Evolutionary conservation across 2,329 filamentous ascomycete species (phyloP), one percentile per base, ranked within the genome.

Genomic region (Claviceps capensis): DNA sequence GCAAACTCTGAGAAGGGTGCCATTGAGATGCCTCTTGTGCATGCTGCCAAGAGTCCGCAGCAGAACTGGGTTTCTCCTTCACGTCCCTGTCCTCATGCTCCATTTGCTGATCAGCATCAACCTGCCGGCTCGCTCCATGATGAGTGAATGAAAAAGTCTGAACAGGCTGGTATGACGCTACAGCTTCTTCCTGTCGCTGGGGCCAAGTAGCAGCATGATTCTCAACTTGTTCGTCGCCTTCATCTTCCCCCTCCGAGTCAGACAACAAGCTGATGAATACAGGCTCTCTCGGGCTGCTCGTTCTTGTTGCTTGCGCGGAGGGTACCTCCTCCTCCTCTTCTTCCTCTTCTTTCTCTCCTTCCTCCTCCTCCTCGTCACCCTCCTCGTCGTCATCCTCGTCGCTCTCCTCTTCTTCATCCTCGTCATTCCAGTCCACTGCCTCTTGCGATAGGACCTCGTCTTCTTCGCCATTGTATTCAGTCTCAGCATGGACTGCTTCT

Each of bases 231-330:
- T 51, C 11, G 5, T 26, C 40, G 19, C 26, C 34, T 48, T 23
- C 17, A 1, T 41, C 36, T 16, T 52, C 54, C 4, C 48, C 49
- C 9, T 50, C 49, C 34, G 69, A 72, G 52, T 75, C 71, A 0
- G 73, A 74, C 3, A 76, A 61, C 9, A 77, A 58, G 50, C 68
- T 68, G 53, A 77, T 76, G 17, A 75, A 66, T 4, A 75, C 65
- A 1, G 71, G 70, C 7, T 64, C 61, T 7, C 60, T 61, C 1
- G 65, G 54, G 9, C 54, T 54, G 11, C 59, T 37, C 5, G 58
- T 55, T 13, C 38, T 43, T 26, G 44, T 43, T 43, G 45, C 40
- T 45, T 53, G 37, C 14, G 50, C 41, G 40, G 42, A 49, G 7
- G 54, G 52, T 6, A 38, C 43, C 3, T 37, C 51, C 5, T 50